Evolutionary conservation across 2,329 filamentous ascomycete genomes (phyloP).

Genomic region (Trichoderma sp.): DNA sequence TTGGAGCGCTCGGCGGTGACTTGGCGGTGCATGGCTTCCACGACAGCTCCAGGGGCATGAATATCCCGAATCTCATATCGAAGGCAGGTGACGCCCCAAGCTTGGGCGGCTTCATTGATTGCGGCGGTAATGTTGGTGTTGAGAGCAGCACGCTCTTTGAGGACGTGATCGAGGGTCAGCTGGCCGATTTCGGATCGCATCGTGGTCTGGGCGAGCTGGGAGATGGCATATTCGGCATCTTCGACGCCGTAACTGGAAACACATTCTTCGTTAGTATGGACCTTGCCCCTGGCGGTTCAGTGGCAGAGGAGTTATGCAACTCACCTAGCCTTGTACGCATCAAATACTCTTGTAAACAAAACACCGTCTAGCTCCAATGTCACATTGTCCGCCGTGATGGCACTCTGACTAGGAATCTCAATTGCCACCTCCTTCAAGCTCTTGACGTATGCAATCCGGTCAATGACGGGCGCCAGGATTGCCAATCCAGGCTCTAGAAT

Average conservation of each 20-base stretch:
- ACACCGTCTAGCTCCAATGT: conserved; percentile 95
- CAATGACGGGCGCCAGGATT: conserved; percentile 83
- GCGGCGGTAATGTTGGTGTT: conserved; percentile 99
- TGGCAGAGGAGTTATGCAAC: conserved; percentile 25
- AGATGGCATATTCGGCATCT: conserved; percentile 98
- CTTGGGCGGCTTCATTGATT: conserved; percentile 95
- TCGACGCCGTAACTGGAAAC: conserved; percentile 83
- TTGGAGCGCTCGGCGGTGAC: conserved; percentile 97
- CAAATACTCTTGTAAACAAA: conserved; percentile 91
- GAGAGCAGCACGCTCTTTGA: conserved; percentile 93
- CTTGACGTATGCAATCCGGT: conserved; percentile 97
- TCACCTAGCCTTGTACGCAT: conserved; percentile 95
- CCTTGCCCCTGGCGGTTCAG: not conserved
- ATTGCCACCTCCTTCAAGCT: conserved; percentile 94
- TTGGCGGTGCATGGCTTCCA: conserved; percentile 97
- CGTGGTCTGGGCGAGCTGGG: conserved; percentile 94
- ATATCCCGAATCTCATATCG: conserved; percentile 99
- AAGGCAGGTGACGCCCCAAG: conserved; percentile 94
- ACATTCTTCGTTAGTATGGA: not conserved
- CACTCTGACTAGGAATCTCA: conserved; percentile 95
- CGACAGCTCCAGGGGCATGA: conserved; percentile 88
- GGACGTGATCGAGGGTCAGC: conserved; percentile 90
- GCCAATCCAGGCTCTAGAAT: conserved; percentile 91
- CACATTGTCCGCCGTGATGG: conserved; percentile 98
- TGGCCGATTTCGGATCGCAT: conserved; percentile 99